Conservation (phyloP, 78 protist genomes). For the Dictyostelium capitatum region DNA sequence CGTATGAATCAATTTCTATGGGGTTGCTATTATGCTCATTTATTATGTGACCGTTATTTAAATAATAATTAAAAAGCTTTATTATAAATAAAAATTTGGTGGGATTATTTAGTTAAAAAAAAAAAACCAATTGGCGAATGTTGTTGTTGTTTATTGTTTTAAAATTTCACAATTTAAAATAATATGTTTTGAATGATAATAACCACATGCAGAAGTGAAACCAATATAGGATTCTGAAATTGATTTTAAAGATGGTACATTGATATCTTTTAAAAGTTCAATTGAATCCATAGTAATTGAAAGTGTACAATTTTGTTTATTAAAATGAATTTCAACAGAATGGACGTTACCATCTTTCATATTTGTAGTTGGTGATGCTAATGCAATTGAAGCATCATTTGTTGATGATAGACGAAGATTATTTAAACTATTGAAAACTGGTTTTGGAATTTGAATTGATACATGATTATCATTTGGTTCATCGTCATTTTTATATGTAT, state of each 20-base stretch:
- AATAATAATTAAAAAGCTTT: too few relatives aligned
- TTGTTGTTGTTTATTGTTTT: slow-evolving; percentile 12
- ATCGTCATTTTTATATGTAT: background rate
- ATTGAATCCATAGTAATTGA: background rate
- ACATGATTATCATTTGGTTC: slow-evolving; percentile 17
- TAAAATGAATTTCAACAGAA: background rate
- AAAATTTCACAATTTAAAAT: background rate
- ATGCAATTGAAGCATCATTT: background rate
- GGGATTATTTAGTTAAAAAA: too few relatives aligned
- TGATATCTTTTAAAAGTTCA: background rate
- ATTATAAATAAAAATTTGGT: too few relatives aligned
- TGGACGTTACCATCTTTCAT: slow-evolving; percentile 1
- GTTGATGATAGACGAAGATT: background rate
- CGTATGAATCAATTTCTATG: too few relatives aligned
- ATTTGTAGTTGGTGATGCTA: background rate
- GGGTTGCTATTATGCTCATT: too few relatives aligned
- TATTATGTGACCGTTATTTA: too few relatives aligned
- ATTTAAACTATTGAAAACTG: too few relatives aligned
- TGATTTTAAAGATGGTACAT: background rate
- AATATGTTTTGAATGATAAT: background rate
- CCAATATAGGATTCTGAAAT: background rate
- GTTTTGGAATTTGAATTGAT: background rate
- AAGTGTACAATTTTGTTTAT: background rate
- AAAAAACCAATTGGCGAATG: too few relatives aligned
- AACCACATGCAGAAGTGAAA: background rate